Base-by-base conservation (phyloP, 108 stramenopile genomes). In the Cyclotella cryptica region DNA sequence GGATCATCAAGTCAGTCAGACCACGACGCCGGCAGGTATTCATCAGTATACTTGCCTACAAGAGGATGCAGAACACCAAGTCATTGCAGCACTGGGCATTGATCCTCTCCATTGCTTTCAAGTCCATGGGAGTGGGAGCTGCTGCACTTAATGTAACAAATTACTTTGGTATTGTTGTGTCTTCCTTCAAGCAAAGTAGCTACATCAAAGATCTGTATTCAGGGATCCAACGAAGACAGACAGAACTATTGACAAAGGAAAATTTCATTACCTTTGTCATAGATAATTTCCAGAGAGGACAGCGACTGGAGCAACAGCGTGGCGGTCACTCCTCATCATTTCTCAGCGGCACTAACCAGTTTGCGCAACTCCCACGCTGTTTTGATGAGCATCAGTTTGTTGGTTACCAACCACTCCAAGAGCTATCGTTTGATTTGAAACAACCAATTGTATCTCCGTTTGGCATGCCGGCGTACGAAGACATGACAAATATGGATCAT, bases 271-370 rank as follows among this genome's bases (percentile, higher is more conserved):
- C 40, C 41, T 39, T 26, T 3, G 29, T 30, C 3, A 19, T 39
- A n/a, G 61, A 63, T n/a, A 63, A 63, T 26, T 42, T 42, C 18
- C 61, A 63, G 35, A 27, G 41, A 14, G 61, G 61, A 11, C 10
- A 63, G 17, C 1, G 12, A 40, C 61, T 63, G 1, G 40, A 63
- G 40, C 15, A 63, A 8, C 40, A 63, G 35, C 35, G 41, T 3
- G 61, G 61, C 61, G 3, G 35, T 63, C 35, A 42, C 40, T 39
- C 40, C 1, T 42, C 35, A 39, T 15, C 9, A 19, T 41, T 19
- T 26, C 35, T 63, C 4, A 63, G 41, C 40, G 61, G 61, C 39
- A 63, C 61, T 3, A 39, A 63, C 35, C 40, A 63, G 12, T 39
- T 42, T 40, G 61, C 61, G 3, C 61, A 63, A 4, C 29, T 40